Evolutionary conservation across 441 rosid species (phyloP), one percentile per base, ranked within the genome.

Genomic region (Mallotus japonicus): DNA sequence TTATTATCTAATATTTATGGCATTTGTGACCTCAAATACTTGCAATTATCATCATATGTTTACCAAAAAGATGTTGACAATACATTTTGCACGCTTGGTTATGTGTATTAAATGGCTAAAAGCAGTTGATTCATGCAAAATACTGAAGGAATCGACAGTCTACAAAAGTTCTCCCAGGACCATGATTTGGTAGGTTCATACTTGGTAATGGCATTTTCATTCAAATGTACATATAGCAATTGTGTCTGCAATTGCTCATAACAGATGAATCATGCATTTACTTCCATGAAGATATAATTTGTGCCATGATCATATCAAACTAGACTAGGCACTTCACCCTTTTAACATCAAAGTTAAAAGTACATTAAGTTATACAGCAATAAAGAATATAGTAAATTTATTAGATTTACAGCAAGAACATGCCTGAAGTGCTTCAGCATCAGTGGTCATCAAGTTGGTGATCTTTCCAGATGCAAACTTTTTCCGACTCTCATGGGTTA

Each of bases 401-500:
- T 42, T 17, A 51, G 49, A 57, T 54, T 51, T 17, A 44, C 24
- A 55, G 59, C 37, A 73, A 75, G 49, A 74, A 68, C 81, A 80
- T 84, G 80, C 99, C 97, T 96, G 98, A 75, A 96, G 98, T 73
- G 97, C 83, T 80, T 92, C 97, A 77, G 99, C 89, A 87, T 94
- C 99, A 62, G 98, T 92, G 24, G 99, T 94, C 99, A 96, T 96
- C 88, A 96, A 85, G 85, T 96, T 96, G 78, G 99, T 96, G 79
- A 94, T 92, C 84, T 96, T 96, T 76, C 99, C 99, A 63, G 99
- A 80, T 63, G 92, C 84, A 83, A 94, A 92, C 77, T 86, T 85
- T 77, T 80, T 88, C 64, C 99, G 96, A 61, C 92, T 82, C 83
- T 96, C 99, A 42, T 94, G 93, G 57, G 99, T 96, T 74, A 96